phyloP scores from a whole-genome alignment of 768 basidiomycete species.

The Leucosporidium creatinivorum region DNA sequence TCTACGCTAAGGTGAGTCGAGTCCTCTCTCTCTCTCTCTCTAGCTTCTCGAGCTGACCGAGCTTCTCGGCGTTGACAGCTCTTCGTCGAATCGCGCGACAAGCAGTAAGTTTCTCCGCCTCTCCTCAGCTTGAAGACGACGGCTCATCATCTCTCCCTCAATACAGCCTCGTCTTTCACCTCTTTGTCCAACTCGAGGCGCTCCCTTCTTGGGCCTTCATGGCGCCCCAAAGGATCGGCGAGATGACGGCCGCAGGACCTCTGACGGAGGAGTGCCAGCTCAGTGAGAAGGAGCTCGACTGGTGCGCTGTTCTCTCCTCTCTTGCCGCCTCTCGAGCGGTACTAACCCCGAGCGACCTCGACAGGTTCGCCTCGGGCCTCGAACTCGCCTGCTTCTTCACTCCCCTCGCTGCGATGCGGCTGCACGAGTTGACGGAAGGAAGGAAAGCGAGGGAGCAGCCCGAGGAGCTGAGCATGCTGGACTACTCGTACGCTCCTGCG shows the following conservation, averaged over 20 bases:
- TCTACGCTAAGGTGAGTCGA: neutral
- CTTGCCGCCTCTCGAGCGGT: neutral
- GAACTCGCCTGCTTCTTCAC: constrained; percentile 32
- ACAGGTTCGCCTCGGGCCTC: constrained; percentile 23
- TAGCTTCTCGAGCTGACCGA: neutral
- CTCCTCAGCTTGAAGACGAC: constrained; percentile 19
- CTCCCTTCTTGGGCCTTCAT: constrained; percentile 20
- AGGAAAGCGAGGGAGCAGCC: neutral
- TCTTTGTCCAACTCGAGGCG: constrained; percentile 27
- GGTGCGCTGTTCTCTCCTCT: constrained; percentile 11
- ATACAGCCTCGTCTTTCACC: constrained; percentile 18
- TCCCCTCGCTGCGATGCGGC: constrained; percentile 17
- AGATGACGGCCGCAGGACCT: constrained; percentile 20
- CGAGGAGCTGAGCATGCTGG: too few relatives aligned
- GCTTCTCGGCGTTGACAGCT: neutral
- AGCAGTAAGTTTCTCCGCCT: constrained; percentile 27
- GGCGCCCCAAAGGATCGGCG: constrained; percentile 19
- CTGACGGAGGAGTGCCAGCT: constrained; percentile 17
- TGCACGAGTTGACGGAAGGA: constrained; percentile 11
- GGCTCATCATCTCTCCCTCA: neutral
- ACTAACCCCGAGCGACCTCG: too few relatives aligned
- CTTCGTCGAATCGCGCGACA: constrained; percentile 30
- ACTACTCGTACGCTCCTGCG: too few relatives aligned
- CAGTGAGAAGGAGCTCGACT: constrained; percentile 28
- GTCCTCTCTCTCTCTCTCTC: too few relatives aligned